Conservation (phyloP, 768 basidiomycete species). For the Boletus rubropictus region DNA sequence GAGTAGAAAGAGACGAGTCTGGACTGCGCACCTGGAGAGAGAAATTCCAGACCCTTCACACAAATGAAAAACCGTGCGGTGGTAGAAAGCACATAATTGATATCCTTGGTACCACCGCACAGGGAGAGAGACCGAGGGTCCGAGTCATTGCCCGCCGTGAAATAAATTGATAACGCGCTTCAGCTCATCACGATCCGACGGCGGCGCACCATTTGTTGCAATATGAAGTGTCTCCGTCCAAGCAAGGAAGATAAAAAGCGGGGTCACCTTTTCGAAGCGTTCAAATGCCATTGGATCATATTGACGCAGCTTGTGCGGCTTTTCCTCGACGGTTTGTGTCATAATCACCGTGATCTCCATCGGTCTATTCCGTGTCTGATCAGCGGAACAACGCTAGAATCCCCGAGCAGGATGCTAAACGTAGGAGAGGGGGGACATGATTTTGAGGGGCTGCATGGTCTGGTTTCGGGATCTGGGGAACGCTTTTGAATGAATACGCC, state of each 20-base stretch:
- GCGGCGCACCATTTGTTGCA: constrained; percentile 1
- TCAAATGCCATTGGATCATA: neutral
- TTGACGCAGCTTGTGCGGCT: neutral
- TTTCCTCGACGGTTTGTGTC: neutral
- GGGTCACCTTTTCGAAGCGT: neutral
- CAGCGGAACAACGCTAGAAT: neutral
- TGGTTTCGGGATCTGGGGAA: too few species aligned
- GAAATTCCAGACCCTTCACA: constrained; percentile 6
- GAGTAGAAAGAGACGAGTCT: constrained; percentile 1
- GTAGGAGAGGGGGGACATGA: too few species aligned
- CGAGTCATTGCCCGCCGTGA: too few species aligned
- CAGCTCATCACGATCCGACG: constrained; percentile 5
- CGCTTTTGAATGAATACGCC: too few species aligned
- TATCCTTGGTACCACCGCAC: constrained; percentile 6
- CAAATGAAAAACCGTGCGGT: constrained; percentile 10
- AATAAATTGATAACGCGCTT: too few species aligned
- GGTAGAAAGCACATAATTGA: constrained; percentile 3
- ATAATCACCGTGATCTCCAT: constrained; percentile 26
- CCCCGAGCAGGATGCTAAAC: too few species aligned
- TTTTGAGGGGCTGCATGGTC: too few species aligned
- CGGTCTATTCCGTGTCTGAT: constrained; percentile 14
- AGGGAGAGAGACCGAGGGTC: neutral
- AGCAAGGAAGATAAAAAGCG: constrained; percentile 13
- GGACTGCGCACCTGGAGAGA: constrained; percentile 1
- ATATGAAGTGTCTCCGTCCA: neutral